These are phyloP conservation scores for Lactarius deliciosus DNA, from an alignment of 768 basidiomycete genomes.

Conservation along the genomic window DNA sequence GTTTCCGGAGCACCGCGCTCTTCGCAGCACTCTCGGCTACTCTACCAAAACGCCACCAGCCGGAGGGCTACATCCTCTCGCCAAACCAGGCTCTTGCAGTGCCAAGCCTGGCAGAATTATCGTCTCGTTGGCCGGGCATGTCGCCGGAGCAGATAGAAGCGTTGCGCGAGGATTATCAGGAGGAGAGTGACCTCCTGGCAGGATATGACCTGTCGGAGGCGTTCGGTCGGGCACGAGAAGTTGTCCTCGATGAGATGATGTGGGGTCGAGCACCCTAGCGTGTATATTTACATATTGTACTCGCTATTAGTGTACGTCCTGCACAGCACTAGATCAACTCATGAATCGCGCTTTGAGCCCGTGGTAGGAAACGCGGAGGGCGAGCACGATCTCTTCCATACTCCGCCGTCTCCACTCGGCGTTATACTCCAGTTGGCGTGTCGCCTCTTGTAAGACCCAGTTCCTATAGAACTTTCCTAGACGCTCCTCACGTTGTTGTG, in stretches of 20 bases:
- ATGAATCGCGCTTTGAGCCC: slow-evolving; percentile 33
- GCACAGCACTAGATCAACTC: slow-evolving; percentile 19
- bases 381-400: slow-evolving; percentile 53
- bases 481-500: slow-evolving; percentile 62
- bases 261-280: slow-evolving; percentile 34
- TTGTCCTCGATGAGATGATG: slow-evolving; percentile 52
- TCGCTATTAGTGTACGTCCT: slow-evolving; percentile 1
- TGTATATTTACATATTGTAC: background rate
- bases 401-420: slow-evolving; percentile 67
- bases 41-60: slow-evolving; percentile 42
- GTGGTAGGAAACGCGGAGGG: slow-evolving; percentile 53
- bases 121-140: slow-evolving; percentile 73
- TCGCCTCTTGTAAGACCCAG: slow-evolving; percentile 72
- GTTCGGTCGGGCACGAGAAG: slow-evolving; percentile 60
- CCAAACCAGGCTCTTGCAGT: slow-evolving; percentile 59
- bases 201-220: slow-evolving; percentile 57
- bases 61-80: slow-evolving; percentile 51
- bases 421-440: slow-evolving; percentile 58
- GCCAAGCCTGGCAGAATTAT: slow-evolving; percentile 59
- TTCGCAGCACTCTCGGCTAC: slow-evolving; percentile 61
- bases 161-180: slow-evolving; percentile 57
- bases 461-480: slow-evolving; percentile 70
- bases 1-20: slow-evolving; percentile 73
- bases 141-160: slow-evolving; percentile 62
- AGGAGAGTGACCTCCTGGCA: slow-evolving; percentile 59